Evolutionary conservation across 1,139 yeast species (phyloP).

Genomic region (Kluyveromyces marxianus): DNA sequence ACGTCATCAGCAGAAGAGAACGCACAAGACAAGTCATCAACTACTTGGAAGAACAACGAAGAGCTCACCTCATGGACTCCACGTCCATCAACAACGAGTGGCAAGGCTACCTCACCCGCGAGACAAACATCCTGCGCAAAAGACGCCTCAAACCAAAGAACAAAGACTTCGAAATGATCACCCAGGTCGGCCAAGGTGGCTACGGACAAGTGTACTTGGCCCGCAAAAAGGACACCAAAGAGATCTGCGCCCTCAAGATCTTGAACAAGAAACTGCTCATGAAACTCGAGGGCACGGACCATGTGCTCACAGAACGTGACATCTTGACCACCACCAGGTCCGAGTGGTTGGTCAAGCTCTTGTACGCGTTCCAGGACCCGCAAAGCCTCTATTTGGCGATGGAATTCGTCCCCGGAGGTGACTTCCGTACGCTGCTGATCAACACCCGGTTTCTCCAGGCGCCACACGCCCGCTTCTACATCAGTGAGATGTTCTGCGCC

Average conservation of each 20-base stretch:
- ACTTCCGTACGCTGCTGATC: constrained; percentile 86
- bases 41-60: constrained; percentile 38
- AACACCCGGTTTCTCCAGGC: constrained; percentile 91
- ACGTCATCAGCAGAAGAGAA: constrained; percentile 79
- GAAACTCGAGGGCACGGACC: constrained; percentile 91
- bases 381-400: constrained; percentile 90
- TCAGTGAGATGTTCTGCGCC: constrained; percentile 93
- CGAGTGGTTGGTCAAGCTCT: constrained; percentile 90
- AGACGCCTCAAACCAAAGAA: constrained; percentile 87
- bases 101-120: constrained; percentile 77
- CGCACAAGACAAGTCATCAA: constrained; percentile 61
- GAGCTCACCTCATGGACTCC: constrained; percentile 31
- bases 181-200: constrained; percentile 99
- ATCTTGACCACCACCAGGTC: constrained; percentile 89
- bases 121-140: constrained; percentile 76
- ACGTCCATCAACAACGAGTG: constrained; percentile 46
- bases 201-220: constrained; percentile 97
- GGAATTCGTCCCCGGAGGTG: constrained; percentile 99
- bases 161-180: constrained; percentile 90
- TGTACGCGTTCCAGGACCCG: constrained; percentile 91
- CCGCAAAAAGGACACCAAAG: constrained; percentile 86
- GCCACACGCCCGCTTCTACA: constrained; percentile 90
- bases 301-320: constrained; percentile 92
- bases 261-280: constrained; percentile 80
- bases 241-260: constrained; percentile 91